Percentiles rank a stretch among this genome's conserved stretches.
Evolutionary conservation across 1,284 basidiomycete species (phyloP).

Genomic region (Phylloporus gajari): DNA sequence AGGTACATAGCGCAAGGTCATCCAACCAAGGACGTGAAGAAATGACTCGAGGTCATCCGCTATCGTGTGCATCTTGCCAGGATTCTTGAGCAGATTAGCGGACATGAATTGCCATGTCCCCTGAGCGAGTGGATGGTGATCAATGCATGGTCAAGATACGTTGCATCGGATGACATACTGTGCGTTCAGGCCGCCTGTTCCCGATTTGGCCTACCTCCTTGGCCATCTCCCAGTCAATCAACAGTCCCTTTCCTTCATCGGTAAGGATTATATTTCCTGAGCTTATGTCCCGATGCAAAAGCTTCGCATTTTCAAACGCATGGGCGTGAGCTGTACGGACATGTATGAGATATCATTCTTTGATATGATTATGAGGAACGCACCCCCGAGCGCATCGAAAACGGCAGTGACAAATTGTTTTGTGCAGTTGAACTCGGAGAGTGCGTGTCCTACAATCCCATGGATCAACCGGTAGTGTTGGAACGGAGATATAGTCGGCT

Average conservation of each 20-base stretch:
- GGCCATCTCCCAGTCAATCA: slow-evolving; percentile 19
- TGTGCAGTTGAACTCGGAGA: not conserved
- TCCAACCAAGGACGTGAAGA: not conserved
- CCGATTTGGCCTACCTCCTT: not conserved
- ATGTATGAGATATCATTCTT: too few relatives aligned
- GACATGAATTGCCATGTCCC: slow-evolving; percentile 4
- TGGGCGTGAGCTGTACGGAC: too few relatives aligned
- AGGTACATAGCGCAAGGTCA: not conserved
- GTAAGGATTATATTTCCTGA: too few relatives aligned
- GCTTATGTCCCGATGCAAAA: too few relatives aligned
- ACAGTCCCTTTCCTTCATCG: not conserved
- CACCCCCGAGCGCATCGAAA: too few relatives aligned
- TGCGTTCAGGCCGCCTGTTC: not conserved
- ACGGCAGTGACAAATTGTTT: not conserved
- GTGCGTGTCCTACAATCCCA: not conserved
- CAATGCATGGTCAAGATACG: not conserved
- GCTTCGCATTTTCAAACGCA: too few relatives aligned
- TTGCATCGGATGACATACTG: not conserved
- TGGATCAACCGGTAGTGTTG: not conserved
- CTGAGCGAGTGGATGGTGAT: not conserved
- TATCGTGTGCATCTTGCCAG: not conserved
- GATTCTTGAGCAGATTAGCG: not conserved
- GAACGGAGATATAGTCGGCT: not conserved
- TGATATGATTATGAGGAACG: too few relatives aligned
- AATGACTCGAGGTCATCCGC: not conserved